Evolutionary conservation across 176 grass and related monocot species (phyloP), one percentile per base, ranked within the genome.

Genomic region (Hsuehochloa calcarea): DNA sequence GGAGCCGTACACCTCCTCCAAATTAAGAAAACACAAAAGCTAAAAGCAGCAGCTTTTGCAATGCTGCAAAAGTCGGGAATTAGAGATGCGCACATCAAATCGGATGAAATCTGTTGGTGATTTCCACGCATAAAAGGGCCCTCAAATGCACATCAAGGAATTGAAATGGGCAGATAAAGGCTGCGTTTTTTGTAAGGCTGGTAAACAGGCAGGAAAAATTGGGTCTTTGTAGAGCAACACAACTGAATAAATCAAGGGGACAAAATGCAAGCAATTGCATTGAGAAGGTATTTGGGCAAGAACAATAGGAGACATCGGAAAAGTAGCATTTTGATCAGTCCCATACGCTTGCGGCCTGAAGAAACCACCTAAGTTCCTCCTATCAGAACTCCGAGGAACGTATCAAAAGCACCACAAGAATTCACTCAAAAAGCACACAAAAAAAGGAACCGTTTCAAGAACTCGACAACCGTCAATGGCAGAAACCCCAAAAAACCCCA

Each of bases 21-120:
- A 90, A 84, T 79, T 87, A 74, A 90, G 74, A 79, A 90, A 78
- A n/a, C 79, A 9, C 37, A 72, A 90, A 90, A 86, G 84, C 37
- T 66, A 65, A 58, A 68, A 34, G 16, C 79, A 19, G 84, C 79
- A 84, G 80, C 89, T 79, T 90, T 84, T 86, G 59, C 59, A 86
- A 87, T 47, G 79, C 89, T 38, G 63, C 20, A 58, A 83, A 77
- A 56, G 67, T 11, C 5, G 39, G 19, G 69, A 85, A 63, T 80
- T 75, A 78, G 29, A 60, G 70, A 75, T 74, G 69, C 60, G 55
- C 59, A 49, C 49, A 89, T 25, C 82, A 81, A 89, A 81, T 89
- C 87, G 59, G 77, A 17, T 67, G 40, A 25, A 85, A 80, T 76
- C 77, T 75, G 50, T 27, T 51, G 69, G 61, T 50, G 70, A 39